Base-by-base conservation (phyloP, 2,329 filamentous ascomycete species). In the Byssochlamys sp. region DNA sequence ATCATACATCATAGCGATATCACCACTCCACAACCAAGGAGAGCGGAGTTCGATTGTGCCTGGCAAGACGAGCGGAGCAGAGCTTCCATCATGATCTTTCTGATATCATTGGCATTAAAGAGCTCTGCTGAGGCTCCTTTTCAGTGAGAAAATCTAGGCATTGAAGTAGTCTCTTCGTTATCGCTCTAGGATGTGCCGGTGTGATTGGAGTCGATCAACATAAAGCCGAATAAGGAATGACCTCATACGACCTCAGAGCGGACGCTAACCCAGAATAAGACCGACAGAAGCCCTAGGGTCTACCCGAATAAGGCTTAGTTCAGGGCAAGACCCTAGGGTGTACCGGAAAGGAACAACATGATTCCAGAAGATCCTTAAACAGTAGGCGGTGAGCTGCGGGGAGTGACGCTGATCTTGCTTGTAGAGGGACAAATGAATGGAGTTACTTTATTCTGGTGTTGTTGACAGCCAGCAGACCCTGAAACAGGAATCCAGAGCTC, bases 1-100 rank as follows among this genome's bases (percentile, higher is more conserved):
- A 70, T 68, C 58, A 45, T 63, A 65, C 68, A 71, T 72, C 70
- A 72, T 71, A 63, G 53, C 54, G 61, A 69, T 69, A 67, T 70
- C 67, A 70, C 62, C 45, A 52, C 55, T 45, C n/a, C 39, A 19
- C 39, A 24, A 14, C 19, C 39, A 45, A 45, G n/a, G 14, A n/a
- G 39, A 24, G 2, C 39, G 5, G n/a, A 19, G 39, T 10, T 45
- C 39, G n/a, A 45, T 19, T 45, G 39, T 45, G 9, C n/a, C 39
- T n/a, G 39, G n/a, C n/a, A 45, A 19, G 19, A 4, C n/a, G n/a
- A 45, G 19, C 39, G n/a, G 6, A 45, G n/a, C 5, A 45, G 7
- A 24, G 39, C 39, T 45, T 45, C 39, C 14, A 45, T 45, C 19
- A 14, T 45, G 24, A 45, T n/a, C n/a, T 45, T 7, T 45, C 39